Conservation (phyloP, 139 green algal genomes). For the Dunaliella primolecta region DNA sequence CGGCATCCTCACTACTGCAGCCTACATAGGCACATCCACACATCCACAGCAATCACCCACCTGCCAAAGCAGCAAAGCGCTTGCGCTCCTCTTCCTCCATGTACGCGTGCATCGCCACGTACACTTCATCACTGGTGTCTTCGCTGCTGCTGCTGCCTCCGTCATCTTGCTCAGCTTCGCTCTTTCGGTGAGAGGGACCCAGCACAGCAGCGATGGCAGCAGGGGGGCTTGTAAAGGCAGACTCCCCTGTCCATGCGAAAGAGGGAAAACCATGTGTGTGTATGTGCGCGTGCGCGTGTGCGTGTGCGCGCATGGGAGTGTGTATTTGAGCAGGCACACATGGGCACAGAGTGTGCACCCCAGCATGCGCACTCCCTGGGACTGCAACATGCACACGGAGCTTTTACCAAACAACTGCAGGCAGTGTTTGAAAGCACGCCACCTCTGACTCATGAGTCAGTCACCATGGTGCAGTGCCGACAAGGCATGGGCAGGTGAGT, state of each 20-base stretch:
- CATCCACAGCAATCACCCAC: not conserved
- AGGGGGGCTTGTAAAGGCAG: not conserved
- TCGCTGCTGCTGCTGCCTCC: conserved; percentile 49
- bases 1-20: too few species aligned
- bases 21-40: not conserved
- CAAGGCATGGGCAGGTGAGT: too few species aligned
- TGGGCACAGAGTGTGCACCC: too few species aligned
- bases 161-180: conserved; percentile 2
- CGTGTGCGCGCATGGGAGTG: conserved; percentile 9
- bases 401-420: too few species aligned
- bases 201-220: not conserved
- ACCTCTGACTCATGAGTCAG: too few species aligned
- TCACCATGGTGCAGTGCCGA: too few species aligned
- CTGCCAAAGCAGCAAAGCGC: conserved; percentile 23
- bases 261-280: not conserved
- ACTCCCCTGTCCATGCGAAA: not conserved
- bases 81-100: conserved; percentile 42
- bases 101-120: conserved; percentile 21
- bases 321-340: too few species aligned
- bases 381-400: too few species aligned
- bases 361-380: too few species aligned
- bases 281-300: not conserved
- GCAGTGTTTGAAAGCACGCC: too few species aligned
- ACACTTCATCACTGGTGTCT: conserved; percentile 46
- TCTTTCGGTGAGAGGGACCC: not conserved